A percentile compares a stretch with the other conserved stretches of the same genome.
These are phyloP conservation scores for Exophiala spinifera DNA, from an alignment of 2,329 filamentous ascomycete species.

Conservation along the genomic window DNA sequence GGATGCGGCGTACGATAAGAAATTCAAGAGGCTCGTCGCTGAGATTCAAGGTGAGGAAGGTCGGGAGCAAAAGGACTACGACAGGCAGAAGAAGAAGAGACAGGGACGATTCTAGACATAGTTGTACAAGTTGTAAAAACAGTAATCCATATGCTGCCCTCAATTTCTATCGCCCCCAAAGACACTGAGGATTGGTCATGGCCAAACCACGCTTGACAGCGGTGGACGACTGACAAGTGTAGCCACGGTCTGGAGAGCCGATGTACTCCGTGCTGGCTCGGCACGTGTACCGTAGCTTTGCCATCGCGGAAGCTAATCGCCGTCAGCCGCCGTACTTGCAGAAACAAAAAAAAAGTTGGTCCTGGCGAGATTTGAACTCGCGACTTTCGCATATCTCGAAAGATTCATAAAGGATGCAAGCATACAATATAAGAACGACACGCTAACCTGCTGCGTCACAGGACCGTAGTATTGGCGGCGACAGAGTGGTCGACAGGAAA, in stretches of 20 bases:
- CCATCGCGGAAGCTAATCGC: too few species aligned
- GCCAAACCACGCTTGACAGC: too few species aligned
- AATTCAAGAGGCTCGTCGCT: slow-evolving; percentile 85
- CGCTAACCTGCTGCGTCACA: slow-evolving; percentile 39
- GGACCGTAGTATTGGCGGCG: slow-evolving; percentile 17
- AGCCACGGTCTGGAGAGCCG: too few species aligned
- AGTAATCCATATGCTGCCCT: too few species aligned
- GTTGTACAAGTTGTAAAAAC: too few species aligned
- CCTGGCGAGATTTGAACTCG: slow-evolving; percentile 39
- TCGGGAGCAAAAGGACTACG: slow-evolving; percentile 80
- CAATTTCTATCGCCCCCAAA: too few species aligned
- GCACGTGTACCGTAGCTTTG: too few species aligned
- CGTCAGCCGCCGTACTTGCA: too few species aligned
- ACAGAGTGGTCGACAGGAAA: neutral
- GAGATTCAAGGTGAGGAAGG: slow-evolving; percentile 97
- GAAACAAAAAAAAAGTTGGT: slow-evolving; percentile 12
- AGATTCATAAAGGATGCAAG: slow-evolving; percentile 30
- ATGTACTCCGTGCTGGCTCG: too few species aligned
- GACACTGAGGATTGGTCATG: too few species aligned
- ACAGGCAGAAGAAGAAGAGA: slow-evolving; percentile 74
- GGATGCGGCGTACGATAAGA: slow-evolving; percentile 92
- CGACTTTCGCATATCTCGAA: slow-evolving; percentile 39
- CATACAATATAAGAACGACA: slow-evolving; percentile 39
- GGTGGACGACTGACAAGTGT: too few species aligned
- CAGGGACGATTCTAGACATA: slow-evolving; percentile 55